phyloP scores from a whole-genome alignment of 352 stramenopile genomes.

The Phytophthora ohioensis region DNA sequence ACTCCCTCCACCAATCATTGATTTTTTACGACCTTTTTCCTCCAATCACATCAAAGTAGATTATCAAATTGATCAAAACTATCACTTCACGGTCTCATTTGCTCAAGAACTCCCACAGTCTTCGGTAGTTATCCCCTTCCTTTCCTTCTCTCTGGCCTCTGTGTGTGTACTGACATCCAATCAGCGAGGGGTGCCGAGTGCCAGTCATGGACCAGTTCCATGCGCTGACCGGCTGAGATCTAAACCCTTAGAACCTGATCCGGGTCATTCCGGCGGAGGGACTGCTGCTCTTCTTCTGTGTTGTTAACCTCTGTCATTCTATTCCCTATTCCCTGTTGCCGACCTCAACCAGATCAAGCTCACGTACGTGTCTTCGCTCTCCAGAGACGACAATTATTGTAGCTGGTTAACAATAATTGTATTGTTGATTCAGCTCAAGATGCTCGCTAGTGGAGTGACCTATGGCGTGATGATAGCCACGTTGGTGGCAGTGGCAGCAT shows the following conservation, averaged over 20 bases:
- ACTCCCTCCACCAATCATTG: too few relatives aligned
- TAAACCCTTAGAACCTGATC: conserved; percentile 75
- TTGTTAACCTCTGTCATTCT: conserved; percentile 27
- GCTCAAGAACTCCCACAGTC: too few relatives aligned
- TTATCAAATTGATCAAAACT: too few relatives aligned
- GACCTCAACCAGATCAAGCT: not conserved
- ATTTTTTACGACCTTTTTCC: too few relatives aligned
- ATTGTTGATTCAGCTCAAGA: conserved; percentile 22
- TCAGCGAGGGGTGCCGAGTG: conserved; percentile 71
- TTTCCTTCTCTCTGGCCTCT: not conserved
- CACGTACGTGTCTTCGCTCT: conserved; percentile 10
- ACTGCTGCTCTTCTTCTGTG: conserved; percentile 47
- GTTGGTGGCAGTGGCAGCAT: conserved; percentile 63
- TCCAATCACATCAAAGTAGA: too few relatives aligned
- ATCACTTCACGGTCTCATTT: too few relatives aligned
- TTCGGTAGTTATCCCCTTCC: too few relatives aligned
- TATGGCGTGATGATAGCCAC: conserved; percentile 73
- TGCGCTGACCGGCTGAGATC: conserved; percentile 63
- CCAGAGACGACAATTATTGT: too few relatives aligned
- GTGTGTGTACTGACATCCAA: conserved; percentile 47
- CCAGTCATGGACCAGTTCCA: conserved; percentile 57
- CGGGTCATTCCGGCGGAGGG: conserved; percentile 68
- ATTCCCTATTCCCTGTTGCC: not conserved
- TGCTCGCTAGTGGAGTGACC: conserved; percentile 57
- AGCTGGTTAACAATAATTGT: not conserved